These are phyloP conservation scores for Coemansia sp. DNA, from an alignment of 192 early-diverging fungal species.

Conservation along the genomic window DNA sequence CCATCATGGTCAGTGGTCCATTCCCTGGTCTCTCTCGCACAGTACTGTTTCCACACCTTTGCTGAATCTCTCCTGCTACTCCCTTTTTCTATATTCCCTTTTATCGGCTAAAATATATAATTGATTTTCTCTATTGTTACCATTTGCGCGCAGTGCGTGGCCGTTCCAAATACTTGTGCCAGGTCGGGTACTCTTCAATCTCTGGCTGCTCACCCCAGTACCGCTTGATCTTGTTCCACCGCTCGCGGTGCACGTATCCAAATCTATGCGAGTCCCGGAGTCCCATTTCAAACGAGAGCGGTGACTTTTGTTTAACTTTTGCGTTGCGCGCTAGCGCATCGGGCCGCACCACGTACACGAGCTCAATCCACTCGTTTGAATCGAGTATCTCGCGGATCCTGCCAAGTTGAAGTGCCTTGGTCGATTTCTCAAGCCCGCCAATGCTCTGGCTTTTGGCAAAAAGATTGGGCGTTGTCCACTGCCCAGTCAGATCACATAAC, in stretches of 20 bases:
- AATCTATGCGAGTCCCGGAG: slow-evolving; percentile 40
- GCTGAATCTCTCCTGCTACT: slow-evolving; percentile 10
- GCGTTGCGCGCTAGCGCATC: slow-evolving; percentile 23
- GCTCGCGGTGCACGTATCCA: slow-evolving; percentile 34
- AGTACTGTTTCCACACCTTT: slow-evolving; percentile 38
- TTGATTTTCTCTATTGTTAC: not conserved
- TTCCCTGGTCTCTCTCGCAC: slow-evolving; percentile 34
- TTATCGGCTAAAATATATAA: slow-evolving; percentile 6
- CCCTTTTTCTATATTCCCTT: not conserved
- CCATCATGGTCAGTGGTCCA: slow-evolving; percentile 43
- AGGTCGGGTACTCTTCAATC: slow-evolving; percentile 30
- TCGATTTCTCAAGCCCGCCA: slow-evolving; percentile 13
- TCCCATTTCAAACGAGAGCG: slow-evolving; percentile 37
- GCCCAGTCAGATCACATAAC: slow-evolving; percentile 38
- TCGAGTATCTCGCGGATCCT: slow-evolving; percentile 15
- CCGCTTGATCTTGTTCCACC: slow-evolving; percentile 40
- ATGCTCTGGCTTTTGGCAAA: slow-evolving; percentile 47
- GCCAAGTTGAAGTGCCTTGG: slow-evolving; percentile 22
- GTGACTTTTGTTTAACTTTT: slow-evolving; percentile 30
- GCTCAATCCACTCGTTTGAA: slow-evolving; percentile 25
- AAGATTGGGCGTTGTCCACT: slow-evolving; percentile 45
- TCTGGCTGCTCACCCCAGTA: slow-evolving; percentile 40
- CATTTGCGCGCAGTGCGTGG: slow-evolving; percentile 13
- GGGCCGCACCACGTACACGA: slow-evolving; percentile 36
- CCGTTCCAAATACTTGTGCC: slow-evolving; percentile 8